These are phyloP conservation scores for Setomelanomma holmii DNA, from an alignment of 2,329 filamentous ascomycete species.

Conservation along the genomic window DNA sequence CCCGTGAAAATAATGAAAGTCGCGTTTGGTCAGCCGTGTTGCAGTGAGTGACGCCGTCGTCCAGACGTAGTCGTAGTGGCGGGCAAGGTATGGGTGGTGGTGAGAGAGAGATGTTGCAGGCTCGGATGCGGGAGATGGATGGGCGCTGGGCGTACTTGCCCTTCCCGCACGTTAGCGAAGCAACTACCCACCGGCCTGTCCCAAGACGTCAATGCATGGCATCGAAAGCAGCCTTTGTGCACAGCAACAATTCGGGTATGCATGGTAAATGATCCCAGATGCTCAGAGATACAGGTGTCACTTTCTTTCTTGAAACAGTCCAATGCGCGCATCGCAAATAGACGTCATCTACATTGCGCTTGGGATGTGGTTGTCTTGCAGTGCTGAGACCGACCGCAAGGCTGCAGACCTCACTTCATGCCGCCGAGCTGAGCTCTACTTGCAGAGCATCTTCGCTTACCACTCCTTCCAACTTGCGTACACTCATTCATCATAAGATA, in stretches of 20 bases:
- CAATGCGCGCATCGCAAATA: background rate
- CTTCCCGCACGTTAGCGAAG: conserved; percentile 16
- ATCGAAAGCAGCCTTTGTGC: background rate
- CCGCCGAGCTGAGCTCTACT: background rate
- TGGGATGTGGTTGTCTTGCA: background rate
- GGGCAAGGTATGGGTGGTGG: conserved; percentile 13
- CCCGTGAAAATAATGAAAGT: background rate
- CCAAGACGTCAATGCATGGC: background rate
- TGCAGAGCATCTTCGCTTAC: too few species aligned
- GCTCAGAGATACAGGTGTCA: too few species aligned
- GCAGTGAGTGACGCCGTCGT: conserved; percentile 9
- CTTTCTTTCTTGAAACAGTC: too few species aligned
- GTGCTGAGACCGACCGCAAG: background rate
- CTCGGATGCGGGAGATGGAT: conserved; percentile 11
- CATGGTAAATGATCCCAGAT: too few species aligned
- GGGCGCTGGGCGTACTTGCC: too few species aligned
- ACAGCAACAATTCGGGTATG: background rate
- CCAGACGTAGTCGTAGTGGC: conserved; percentile 10
- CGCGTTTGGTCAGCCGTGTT: background rate
- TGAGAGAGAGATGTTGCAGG: conserved; percentile 20
- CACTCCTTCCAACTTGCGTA: too few species aligned
- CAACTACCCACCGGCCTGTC: background rate
- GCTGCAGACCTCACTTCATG: background rate
- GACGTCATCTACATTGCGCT: background rate
- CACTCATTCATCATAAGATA: too few species aligned